phyloP scores from a whole-genome alignment of 2,329 filamentous ascomycete species.

The Neopestalotiopsis clavispora region DNA sequence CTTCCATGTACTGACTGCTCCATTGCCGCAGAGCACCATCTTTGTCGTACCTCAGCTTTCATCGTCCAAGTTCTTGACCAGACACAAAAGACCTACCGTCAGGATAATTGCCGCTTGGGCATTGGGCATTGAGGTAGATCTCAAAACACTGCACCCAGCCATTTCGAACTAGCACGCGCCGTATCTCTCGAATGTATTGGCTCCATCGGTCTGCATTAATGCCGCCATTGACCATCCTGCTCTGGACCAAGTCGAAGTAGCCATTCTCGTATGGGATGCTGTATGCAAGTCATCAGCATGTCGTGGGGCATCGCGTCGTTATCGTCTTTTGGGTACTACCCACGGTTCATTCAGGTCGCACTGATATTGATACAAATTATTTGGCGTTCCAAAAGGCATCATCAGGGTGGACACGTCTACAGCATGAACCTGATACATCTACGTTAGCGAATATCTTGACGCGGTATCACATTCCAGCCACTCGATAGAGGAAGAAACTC shows the following conservation, averaged over 20 bases:
- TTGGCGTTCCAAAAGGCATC: slow-evolving; percentile 47
- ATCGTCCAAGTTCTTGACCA: not conserved
- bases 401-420: slow-evolving; percentile 65
- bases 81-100: slow-evolving; percentile 46
- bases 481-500: no score
- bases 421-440: slow-evolving; percentile 63
- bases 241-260: slow-evolving; percentile 85
- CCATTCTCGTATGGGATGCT: slow-evolving; percentile 61
- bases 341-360: slow-evolving; percentile 73
- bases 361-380: slow-evolving; percentile 72
- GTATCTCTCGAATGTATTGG: slow-evolving; percentile 77
- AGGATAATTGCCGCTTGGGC: slow-evolving; percentile 79
- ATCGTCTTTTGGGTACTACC: slow-evolving; percentile 26
- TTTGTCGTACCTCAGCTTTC: slow-evolving; percentile 31
- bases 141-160: slow-evolving; percentile 93
- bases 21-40: slow-evolving; percentile 70
- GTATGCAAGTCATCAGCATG: slow-evolving; percentile 21
- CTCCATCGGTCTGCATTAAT: slow-evolving; percentile 76
- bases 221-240: slow-evolving; percentile 72
- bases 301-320: not conserved
- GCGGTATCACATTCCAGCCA: no score
- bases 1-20: slow-evolving; percentile 68
- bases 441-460: not conserved
- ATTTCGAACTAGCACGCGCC: slow-evolving; percentile 70
- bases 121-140: slow-evolving; percentile 84